phyloP scores from a whole-genome alignment of 768 basidiomycete genomes.

The Calocybe indica region DNA sequence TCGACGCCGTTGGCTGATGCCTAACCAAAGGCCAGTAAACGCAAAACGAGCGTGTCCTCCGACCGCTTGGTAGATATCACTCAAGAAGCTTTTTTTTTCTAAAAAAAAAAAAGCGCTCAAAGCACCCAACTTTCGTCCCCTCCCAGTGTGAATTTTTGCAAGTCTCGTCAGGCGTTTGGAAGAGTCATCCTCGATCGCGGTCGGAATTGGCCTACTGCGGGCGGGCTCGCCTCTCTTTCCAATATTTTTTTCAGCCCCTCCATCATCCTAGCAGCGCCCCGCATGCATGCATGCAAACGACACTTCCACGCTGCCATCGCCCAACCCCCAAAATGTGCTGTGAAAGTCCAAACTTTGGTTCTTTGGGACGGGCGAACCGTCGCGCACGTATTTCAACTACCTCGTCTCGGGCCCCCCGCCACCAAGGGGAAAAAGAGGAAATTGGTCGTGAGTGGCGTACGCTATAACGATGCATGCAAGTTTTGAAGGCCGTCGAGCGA shows the following conservation, averaged over 20 bases:
- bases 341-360: conserved; percentile 79
- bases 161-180: conserved; percentile 79
- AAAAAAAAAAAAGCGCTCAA: neutral
- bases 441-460: conserved; percentile 67
- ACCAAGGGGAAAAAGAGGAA: conserved; percentile 51
- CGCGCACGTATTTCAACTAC: conserved; percentile 51
- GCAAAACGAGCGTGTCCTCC: conserved; percentile 10
- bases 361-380: conserved; percentile 40
- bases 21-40: conserved; percentile 25
- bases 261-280: conserved; percentile 77
- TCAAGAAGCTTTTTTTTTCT: conserved; percentile 13
- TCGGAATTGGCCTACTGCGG: neutral
- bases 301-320: conserved; percentile 86
- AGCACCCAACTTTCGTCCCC: conserved; percentile 90
- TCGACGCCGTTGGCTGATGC: no score
- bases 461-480: conserved; percentile 49
- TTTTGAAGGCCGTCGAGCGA: conserved; percentile 52
- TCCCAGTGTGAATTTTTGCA: conserved; percentile 67
- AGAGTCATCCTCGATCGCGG: conserved; percentile 92
- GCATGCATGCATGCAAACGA: conserved; percentile 77
- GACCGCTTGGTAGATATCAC: neutral
- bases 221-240: conserved; percentile 83
- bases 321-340: conserved; percentile 92
- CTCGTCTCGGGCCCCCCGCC: conserved; percentile 34
- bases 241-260: conserved; percentile 82